phyloP scores from a whole-genome alignment of 2,329 filamentous ascomycete species.

The Mollisia scopiformis region DNA sequence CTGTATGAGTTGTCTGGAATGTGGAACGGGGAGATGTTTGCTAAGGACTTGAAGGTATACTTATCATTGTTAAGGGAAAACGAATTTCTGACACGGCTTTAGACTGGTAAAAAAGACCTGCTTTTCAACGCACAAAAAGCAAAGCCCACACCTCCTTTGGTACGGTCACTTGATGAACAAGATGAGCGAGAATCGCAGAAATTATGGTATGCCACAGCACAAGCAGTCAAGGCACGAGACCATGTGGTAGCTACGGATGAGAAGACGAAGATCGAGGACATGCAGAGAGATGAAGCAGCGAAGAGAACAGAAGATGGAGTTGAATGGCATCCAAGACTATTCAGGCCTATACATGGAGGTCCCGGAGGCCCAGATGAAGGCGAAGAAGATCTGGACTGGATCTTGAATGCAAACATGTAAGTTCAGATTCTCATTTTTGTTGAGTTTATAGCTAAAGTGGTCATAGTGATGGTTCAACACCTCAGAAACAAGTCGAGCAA shows the following conservation, averaged over 20 bases:
- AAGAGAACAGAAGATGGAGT: constrained; percentile 75
- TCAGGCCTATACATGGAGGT: constrained; percentile 73
- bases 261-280: constrained; percentile 95
- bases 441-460: constrained; percentile 15
- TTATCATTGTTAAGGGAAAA: neutral
- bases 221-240: constrained; percentile 82
- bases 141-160: constrained; percentile 73
- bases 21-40: constrained; percentile 94
- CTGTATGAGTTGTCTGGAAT: constrained; percentile 91
- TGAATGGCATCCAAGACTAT: constrained; percentile 88
- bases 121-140: constrained; percentile 86
- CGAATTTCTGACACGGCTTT: constrained; percentile 9
- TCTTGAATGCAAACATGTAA: constrained; percentile 86
- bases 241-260: constrained; percentile 91
- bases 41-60: constrained; percentile 78
- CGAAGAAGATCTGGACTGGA: constrained; percentile 92
- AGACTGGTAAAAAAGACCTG: constrained; percentile 88
- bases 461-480: constrained; percentile 62
- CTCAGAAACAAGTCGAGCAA: constrained; percentile 75
- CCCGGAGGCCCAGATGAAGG: constrained; percentile 75
- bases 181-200: constrained; percentile 87
- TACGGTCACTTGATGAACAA: constrained; percentile 83
- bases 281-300: constrained; percentile 86
- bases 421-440: constrained; percentile 31
- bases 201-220: constrained; percentile 81